Evolutionary conservation across 2,329 filamentous ascomycete genomes (phyloP).

Genomic region (Pezizomycotina sp.): DNA sequence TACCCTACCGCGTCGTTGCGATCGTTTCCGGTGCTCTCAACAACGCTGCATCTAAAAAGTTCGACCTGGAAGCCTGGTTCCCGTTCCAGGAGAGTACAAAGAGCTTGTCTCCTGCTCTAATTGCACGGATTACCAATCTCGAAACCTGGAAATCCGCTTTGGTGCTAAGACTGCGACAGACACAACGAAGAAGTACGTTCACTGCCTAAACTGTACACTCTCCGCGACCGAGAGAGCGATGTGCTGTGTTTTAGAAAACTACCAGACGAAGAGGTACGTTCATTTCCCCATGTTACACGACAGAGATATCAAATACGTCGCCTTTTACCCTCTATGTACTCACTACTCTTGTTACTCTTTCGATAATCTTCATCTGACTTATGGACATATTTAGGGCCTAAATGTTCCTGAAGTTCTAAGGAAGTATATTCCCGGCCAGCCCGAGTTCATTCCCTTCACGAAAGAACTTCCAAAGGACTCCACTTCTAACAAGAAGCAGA

Average conservation of each 20-base stretch:
- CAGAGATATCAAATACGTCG: slow-evolving; percentile 5
- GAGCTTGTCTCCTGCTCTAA: slow-evolving; percentile 96
- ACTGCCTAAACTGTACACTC: slow-evolving; percentile 77
- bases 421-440: slow-evolving; percentile 78
- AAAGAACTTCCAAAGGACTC: slow-evolving; percentile 70
- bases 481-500: slow-evolving; percentile 40
- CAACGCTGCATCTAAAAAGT: slow-evolving; percentile 80
- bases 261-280: slow-evolving; percentile 64
- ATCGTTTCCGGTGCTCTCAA: slow-evolving; percentile 96
- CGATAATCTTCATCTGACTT: slow-evolving; percentile 12
- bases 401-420: slow-evolving; percentile 66
- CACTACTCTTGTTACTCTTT: not conserved
- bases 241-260: slow-evolving; percentile 93
- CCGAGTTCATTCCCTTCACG: slow-evolving; percentile 74
- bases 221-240: slow-evolving; percentile 83
- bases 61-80: slow-evolving; percentile 91
- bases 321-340: not conserved
- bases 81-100: slow-evolving; percentile 94
- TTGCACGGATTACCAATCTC: slow-evolving; percentile 93
- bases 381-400: slow-evolving; percentile 41
- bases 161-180: slow-evolving; percentile 76
- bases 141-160: slow-evolving; percentile 82
- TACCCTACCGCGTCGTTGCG: slow-evolving; percentile 80
- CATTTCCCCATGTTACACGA: slow-evolving; percentile 5
- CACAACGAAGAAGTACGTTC: slow-evolving; percentile 79